phyloP scores from a whole-genome alignment of 768 basidiomycete genomes.

The Leccinum variicolor region DNA sequence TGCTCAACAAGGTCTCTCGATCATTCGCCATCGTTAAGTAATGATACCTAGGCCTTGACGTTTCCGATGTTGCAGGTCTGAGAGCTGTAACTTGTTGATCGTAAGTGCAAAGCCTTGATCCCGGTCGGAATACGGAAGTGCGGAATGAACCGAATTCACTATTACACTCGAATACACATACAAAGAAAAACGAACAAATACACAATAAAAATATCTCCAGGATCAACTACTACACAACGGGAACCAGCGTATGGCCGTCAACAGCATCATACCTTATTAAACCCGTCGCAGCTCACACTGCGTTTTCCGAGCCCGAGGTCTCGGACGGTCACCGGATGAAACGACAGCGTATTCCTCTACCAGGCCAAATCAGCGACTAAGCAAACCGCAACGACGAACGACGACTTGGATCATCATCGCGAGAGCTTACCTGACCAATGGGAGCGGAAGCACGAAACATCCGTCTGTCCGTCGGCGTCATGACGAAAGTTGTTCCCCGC shows the following conservation, averaged over 20 bases:
- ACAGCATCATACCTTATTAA: not conserved
- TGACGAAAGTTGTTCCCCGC: not conserved
- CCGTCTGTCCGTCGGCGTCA: not conserved
- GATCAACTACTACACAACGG: not conserved
- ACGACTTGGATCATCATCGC: not conserved
- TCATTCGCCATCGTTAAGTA: constrained; percentile 49
- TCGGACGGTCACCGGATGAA: too few species aligned
- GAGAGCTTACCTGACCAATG: not conserved
- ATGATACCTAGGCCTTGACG: not conserved
- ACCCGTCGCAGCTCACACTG: not conserved
- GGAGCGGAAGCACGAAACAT: not conserved
- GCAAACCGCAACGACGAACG: not conserved
- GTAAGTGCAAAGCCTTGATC: too few species aligned
- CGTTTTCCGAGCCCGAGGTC: not conserved
- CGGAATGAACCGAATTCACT: too few species aligned
- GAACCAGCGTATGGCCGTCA: not conserved
- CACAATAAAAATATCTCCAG: not conserved
- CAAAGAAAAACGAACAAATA: too few species aligned
- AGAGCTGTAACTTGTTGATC: not conserved
- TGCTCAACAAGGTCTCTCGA: constrained; percentile 70
- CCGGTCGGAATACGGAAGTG: too few species aligned
- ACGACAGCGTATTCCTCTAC: not conserved
- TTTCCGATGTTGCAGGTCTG: not conserved
- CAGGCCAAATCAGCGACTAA: not conserved
- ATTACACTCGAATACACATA: too few species aligned